Evolutionary conservation across 768 basidiomycete genomes (phyloP).

Genomic region (Mrakia frigida): DNA sequence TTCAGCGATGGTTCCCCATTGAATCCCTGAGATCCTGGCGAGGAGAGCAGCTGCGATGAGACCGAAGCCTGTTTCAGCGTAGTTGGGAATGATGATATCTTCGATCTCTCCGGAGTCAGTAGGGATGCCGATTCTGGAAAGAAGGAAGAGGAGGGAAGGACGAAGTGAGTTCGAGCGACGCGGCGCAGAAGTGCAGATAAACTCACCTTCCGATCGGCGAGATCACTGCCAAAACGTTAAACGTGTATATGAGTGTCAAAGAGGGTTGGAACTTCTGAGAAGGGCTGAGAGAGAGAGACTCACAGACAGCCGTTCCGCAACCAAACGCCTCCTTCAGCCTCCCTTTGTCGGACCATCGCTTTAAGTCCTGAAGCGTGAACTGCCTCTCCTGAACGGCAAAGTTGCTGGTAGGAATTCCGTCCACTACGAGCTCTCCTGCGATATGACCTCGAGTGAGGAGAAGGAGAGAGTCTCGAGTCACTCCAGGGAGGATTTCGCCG

Average conservation of each 20-base stretch:
- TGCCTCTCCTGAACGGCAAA: constrained; percentile 55
- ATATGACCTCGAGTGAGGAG: constrained; percentile 62
- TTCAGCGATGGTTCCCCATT: constrained; percentile 63
- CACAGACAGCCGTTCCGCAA: constrained; percentile 60
- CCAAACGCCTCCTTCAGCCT: constrained; percentile 75
- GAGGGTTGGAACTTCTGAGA: too few species aligned
- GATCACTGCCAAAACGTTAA: too few species aligned
- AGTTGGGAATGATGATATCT: constrained; percentile 58
- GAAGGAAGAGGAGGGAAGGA: not conserved
- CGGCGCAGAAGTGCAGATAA: too few species aligned
- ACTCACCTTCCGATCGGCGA: too few species aligned
- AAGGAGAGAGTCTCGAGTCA: constrained; percentile 49
- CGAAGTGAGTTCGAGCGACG: not conserved
- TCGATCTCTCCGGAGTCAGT: not conserved
- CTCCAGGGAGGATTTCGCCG: constrained; percentile 26
- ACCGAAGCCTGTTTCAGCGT: constrained; percentile 74
- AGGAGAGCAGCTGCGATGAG: constrained; percentile 67
- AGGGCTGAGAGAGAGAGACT: constrained; percentile 9
- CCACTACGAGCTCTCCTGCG: constrained; percentile 43
- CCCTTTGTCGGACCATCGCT: constrained; percentile 52
- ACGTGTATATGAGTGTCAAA: too few species aligned
- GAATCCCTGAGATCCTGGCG: constrained; percentile 68
- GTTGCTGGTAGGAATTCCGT: constrained; percentile 48
- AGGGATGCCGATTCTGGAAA: constrained; percentile 42
- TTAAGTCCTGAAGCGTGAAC: constrained; percentile 59